Percentiles rank a stretch among this genome's conserved stretches.
Evolutionary conservation across 768 basidiomycete genomes (phyloP).

Genomic region (Psilocybe subaeruginosa): DNA sequence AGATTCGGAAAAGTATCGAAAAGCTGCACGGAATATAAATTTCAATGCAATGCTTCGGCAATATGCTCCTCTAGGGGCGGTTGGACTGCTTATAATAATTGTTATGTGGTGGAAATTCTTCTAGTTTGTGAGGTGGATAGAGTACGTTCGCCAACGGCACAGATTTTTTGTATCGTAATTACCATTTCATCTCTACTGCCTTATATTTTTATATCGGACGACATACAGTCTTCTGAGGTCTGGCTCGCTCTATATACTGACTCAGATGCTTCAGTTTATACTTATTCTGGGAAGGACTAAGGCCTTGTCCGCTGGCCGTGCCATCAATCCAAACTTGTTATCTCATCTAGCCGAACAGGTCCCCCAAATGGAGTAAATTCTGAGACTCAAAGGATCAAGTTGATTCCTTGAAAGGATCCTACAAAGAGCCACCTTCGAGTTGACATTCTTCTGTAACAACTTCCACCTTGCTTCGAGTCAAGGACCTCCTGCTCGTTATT

Average conservation of each 20-base stretch:
- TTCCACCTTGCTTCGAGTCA: neutral
- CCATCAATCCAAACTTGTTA: conserved; percentile 4
- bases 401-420: neutral
- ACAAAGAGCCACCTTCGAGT: neutral
- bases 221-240: neutral
- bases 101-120: conserved; percentile 80
- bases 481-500: neutral
- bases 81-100: conserved; percentile 78
- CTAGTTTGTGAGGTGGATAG: conserved; percentile 21
- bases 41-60: conserved; percentile 92
- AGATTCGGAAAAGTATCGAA: conserved; percentile 97
- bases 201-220: conserved; percentile 9
- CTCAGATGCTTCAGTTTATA: neutral
- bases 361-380: conserved; percentile 8
- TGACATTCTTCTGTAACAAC: conserved; percentile 2
- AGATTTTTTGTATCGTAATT: conserved; percentile 24
- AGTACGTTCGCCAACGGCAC: conserved; percentile 9
- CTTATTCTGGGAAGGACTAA: neutral
- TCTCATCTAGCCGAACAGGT: conserved; percentile 21
- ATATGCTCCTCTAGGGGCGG: conserved; percentile 90
- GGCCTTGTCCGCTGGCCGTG: neutral
- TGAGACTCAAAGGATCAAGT: conserved; percentile 2
- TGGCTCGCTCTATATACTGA: neutral
- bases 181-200: conserved; percentile 15
- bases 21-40: conserved; percentile 94